Evolutionary conservation across 768 basidiomycete species (phyloP), one percentile per base, ranked within the genome.

Genomic region (Bullera alba): DNA sequence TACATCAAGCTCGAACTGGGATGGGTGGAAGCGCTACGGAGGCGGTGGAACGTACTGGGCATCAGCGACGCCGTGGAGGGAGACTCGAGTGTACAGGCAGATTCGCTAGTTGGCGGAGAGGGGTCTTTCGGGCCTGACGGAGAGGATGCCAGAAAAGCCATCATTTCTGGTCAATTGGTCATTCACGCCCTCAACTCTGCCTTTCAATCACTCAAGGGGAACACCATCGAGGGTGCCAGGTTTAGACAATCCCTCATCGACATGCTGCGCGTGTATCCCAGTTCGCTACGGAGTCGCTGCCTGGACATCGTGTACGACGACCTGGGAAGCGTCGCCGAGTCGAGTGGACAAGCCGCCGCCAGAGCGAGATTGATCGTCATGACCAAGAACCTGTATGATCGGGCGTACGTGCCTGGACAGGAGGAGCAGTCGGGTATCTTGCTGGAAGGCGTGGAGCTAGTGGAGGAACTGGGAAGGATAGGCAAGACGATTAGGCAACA

Each of bases 1-100:
- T 93, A 91, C 67, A 81, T 89, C 56, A 83, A 83, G 67, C 87
- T 95, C 81, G 91, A 96, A 69, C 74, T 92, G 4, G 82, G 83
- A 2, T 93, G 87, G 70, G 76, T 88, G 6, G 89, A 93, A 74
- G 80, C 80, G 14, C 74, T 92, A 42, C 76, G 86, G 32, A 75
- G 86, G 56, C 77, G 90, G 45, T 90, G 87, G 88, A 81, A 77
- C 38, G 76, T 87, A 6, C 76, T 93, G 17, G 90, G 89, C 6
- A 83, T 92, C 45, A 47, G 58, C 44, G 51, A 57, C 46, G 48
- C 25, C n/a, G 23, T 23, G 25, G 35, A 22, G 32, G 38, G 12
- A 19, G 55, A 43, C 1, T 35, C 41, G 17, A 56, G 45, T 12
- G 56, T 56, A 5, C 49, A 76, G 27, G 77, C 79, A 48, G 76